Evolutionary conservation across 2,329 filamentous ascomycete species (phyloP).

Genomic region (Penicillium palitans): DNA sequence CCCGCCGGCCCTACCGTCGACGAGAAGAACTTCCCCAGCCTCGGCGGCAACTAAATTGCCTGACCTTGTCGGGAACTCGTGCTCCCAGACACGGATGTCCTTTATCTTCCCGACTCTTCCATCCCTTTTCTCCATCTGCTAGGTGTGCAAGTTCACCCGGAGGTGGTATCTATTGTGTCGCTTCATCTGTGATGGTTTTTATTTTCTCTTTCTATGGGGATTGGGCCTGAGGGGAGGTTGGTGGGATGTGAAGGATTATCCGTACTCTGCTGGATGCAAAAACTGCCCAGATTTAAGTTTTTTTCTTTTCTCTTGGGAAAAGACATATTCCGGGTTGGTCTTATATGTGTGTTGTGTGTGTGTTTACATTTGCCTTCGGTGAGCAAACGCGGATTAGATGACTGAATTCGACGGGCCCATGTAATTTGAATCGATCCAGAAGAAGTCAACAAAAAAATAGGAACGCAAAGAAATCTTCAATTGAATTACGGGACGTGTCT

Average conservation of each 20-base stretch:
- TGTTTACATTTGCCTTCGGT: conserved; percentile 24
- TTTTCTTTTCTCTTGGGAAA: conserved; percentile 11
- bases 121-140: conserved; percentile 8
- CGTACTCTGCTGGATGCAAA: conserved; percentile 11
- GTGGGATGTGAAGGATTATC: neutral
- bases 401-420: conserved; percentile 26
- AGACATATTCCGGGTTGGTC: conserved; percentile 13
- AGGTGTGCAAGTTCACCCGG: conserved; percentile 11
- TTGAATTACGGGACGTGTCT: conserved; percentile 13
- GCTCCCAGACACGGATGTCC: conserved; percentile 4
- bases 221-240: neutral
- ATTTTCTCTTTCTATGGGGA: conserved; percentile 9
- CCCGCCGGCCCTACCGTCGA: conserved; percentile 40
- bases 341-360: conserved; percentile 16
- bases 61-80: conserved; percentile 5
- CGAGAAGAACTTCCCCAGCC: conserved; percentile 50
- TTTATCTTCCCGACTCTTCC: conserved; percentile 4
- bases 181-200: conserved; percentile 13
- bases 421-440: conserved; percentile 35
- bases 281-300: conserved; percentile 5
- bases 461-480: conserved; percentile 22
- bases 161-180: conserved; percentile 7
- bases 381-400: conserved; percentile 32
- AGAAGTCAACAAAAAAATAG: conserved; percentile 29
- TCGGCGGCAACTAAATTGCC: conserved; percentile 42